These are phyloP conservation scores for Suillus subluteus DNA, from an alignment of 768 basidiomycete species.

Conservation along the genomic window DNA sequence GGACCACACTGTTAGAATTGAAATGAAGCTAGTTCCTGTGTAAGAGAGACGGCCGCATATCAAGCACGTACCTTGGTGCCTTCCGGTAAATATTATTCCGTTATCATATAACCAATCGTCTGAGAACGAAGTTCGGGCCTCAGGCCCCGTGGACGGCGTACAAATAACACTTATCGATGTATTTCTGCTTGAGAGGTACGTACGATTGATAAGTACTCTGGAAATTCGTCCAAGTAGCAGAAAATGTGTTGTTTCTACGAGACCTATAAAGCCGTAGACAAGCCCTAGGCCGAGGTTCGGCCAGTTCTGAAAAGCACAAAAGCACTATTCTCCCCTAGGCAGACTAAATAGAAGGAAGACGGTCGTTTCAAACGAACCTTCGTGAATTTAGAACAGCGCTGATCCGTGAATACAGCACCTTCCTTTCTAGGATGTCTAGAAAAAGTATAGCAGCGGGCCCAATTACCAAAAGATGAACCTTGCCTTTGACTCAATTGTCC, in stretches of 20 bases:
- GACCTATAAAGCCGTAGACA: not conserved
- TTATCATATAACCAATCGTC: not conserved
- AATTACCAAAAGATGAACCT: not conserved
- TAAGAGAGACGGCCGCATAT: not conserved
- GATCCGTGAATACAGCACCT: constrained; percentile 8
- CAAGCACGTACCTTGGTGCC: not conserved
- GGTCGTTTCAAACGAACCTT: not conserved
- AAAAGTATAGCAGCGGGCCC: not conserved
- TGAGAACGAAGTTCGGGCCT: not conserved
- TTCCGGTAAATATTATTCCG: not conserved
- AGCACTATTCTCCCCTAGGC: not conserved
- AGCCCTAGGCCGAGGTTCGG: no score
- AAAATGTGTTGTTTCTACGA: not conserved
- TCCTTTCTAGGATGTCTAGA: constrained; percentile 13
- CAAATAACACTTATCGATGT: not conserved
- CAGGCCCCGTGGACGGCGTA: not conserved
- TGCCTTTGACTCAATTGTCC: not conserved
- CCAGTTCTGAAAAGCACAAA: not conserved
- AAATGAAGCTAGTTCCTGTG: not conserved
- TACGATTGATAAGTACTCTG: not conserved
- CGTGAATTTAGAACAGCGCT: not conserved
- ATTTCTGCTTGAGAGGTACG: not conserved
- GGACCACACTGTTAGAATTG: not conserved
- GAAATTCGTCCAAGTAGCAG: not conserved
- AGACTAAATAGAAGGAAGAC: not conserved